Conservation (phyloP, 1,284 basidiomycete species). For the Trichosporon faecale region DNA sequence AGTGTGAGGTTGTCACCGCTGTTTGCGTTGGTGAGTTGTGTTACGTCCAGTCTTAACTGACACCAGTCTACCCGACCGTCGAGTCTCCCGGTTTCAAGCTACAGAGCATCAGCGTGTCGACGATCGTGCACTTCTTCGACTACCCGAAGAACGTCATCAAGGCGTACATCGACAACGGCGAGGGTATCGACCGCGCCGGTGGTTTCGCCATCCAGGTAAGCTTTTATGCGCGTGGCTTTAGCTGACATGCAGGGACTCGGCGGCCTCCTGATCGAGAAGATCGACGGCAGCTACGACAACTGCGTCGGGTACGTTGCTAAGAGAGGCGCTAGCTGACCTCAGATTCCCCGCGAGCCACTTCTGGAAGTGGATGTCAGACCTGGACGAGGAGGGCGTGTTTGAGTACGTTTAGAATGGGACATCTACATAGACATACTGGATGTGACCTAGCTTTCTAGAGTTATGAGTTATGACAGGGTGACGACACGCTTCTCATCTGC, state of each 20-base stretch:
- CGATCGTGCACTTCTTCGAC: conserved; percentile 74
- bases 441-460: not conserved
- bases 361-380: conserved; percentile 51
- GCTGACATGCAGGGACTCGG: conserved; percentile 64
- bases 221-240: not conserved
- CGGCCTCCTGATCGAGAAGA: conserved; percentile 70
- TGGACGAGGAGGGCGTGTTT: conserved; percentile 47
- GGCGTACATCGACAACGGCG: conserved; percentile 83
- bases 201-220: conserved; percentile 90
- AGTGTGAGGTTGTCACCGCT: conserved; percentile 89
- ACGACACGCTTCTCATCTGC: conserved; percentile 34
- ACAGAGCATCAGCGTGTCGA: conserved; percentile 79
- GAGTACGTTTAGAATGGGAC: conserved; percentile 39
- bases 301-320: conserved; percentile 63
- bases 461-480: not conserved
- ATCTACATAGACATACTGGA: conserved; percentile 7
- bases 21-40: conserved; percentile 65
- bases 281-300: conserved; percentile 90
- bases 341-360: conserved; percentile 49
- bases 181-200: conserved; percentile 86
- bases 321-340: conserved; percentile 7
- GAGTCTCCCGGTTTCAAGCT: conserved; percentile 81
- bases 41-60: not conserved
- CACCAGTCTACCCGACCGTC: conserved; percentile 72
- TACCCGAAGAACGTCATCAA: conserved; percentile 63